phyloP scores from a whole-genome alignment of 306 rosid species.

The Lagenaria siceraria region DNA sequence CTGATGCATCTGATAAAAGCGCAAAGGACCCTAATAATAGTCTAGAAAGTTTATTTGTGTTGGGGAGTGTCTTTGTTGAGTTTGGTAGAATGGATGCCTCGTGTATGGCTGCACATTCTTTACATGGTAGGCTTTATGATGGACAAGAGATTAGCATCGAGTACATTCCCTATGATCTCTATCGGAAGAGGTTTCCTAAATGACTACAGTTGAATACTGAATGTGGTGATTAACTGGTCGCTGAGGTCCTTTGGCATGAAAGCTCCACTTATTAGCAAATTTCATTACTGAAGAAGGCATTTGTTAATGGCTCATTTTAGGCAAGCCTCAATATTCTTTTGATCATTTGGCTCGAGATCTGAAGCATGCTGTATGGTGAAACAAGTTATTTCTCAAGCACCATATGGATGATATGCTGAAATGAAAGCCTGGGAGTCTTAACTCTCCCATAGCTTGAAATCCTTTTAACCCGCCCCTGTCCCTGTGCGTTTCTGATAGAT shows the following conservation, averaged over 20 bases:
- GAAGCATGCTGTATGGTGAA: not conserved
- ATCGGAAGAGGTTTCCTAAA: conserved; percentile 41
- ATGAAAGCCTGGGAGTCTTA: not conserved
- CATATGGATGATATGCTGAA: not conserved
- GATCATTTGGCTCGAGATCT: not conserved
- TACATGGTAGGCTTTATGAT: conserved; percentile 65
- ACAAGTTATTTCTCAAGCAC: not conserved
- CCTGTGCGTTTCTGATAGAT: not conserved
- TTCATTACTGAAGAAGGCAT: not conserved
- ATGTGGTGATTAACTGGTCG: not conserved
- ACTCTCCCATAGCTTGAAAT: not conserved
- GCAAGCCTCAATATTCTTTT: not conserved
- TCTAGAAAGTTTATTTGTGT: conserved; percentile 28
- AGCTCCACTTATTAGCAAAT: not conserved
- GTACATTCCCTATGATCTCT: conserved; percentile 38
- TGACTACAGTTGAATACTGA: conserved; percentile 8
- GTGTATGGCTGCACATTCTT: conserved; percentile 57
- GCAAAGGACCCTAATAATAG: conserved; percentile 16
- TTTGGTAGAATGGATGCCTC: conserved; percentile 69
- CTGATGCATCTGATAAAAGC: conserved; percentile 8
- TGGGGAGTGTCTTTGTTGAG: conserved; percentile 69
- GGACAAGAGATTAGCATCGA: conserved; percentile 54
- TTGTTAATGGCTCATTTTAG: conserved; percentile 5
- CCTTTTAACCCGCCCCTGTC: not conserved
- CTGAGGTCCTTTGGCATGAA: not conserved